Conservation (phyloP, 163 green algal genomes). For the Prototheca stagnorum region DNA sequence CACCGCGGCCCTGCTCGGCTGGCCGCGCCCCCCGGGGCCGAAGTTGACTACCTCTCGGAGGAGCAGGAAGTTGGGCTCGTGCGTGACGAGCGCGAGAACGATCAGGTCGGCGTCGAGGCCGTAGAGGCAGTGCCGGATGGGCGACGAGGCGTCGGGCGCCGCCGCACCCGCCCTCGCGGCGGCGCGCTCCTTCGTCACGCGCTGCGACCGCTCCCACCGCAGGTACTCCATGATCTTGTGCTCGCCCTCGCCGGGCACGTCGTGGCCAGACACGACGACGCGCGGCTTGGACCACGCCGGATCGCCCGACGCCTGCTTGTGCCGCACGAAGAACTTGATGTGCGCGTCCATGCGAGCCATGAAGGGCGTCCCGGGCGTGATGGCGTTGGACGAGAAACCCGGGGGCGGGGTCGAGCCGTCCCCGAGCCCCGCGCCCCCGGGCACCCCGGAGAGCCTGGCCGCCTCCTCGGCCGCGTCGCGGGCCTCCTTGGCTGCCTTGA, state of each 20-base stretch:
- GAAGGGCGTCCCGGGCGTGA: conserved; percentile 59
- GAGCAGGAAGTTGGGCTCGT: conserved; percentile 92
- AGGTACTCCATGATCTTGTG: conserved; percentile 86
- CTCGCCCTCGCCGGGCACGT: conserved; percentile 70
- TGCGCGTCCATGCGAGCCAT: conserved; percentile 72
- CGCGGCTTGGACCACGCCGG: conserved; percentile 52
- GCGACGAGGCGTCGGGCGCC: conserved; percentile 65
- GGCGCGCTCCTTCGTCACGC: conserved; percentile 26
- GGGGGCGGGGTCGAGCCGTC: no score
- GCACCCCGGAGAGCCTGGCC: conserved; percentile 11
- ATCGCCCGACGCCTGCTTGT: conserved; percentile 69
- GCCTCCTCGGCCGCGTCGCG: conserved; percentile 15
- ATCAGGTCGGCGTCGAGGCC: conserved; percentile 97
- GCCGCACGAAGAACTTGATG: conserved; percentile 58
- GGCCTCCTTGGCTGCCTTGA: conserved; percentile 60
- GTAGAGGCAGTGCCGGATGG: conserved; percentile 91
- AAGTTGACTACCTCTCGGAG: conserved; percentile 64
- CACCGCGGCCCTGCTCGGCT: conserved; percentile 60
- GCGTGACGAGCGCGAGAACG: conserved; percentile 89
- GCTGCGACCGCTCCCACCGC: conserved; percentile 21
- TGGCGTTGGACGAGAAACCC: conserved; percentile 61
- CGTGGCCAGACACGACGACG: conserved; percentile 61
- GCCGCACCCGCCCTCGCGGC: conserved; percentile 38
- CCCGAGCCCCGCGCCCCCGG: neutral
- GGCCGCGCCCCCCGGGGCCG: conserved; percentile 39